Base-by-base conservation (phyloP, 208 protist species). In the Leishmania braziliensis region DNA sequence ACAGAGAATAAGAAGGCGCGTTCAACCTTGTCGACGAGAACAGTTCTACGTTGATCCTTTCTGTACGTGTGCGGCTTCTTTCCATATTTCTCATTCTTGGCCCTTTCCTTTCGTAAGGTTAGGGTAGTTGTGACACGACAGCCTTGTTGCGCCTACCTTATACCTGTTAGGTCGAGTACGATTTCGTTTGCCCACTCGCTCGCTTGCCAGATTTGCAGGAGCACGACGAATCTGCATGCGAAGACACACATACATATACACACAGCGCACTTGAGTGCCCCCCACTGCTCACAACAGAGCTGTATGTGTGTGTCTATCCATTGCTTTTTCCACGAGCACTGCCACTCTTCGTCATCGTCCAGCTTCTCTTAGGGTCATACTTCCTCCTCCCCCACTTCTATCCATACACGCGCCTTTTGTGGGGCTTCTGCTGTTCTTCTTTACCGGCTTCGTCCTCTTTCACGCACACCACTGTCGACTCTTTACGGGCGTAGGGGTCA, bases 381-480 rank as follows among this genome's bases (percentile, higher is more conserved):
- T 9, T 29, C 63, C 29, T 36, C 29, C 26, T 43, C 18, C 29
- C 63, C 63, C 29, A 46, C 23, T 18, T 36, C 5, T 14, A 72
- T 20, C 12, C 36, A 70, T 26, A 36, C n/a, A 70, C n/a, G 48
- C 33, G 10, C 65, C 23, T 54, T 73, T 71, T 73, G 9, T 20
- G 46, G 46, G 33, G 29, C 58, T 79, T 79, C 53, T 48, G 10
- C 56, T 76, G 29, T 69, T 50, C 77, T 53, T 69, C 48, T 60
- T 76, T 82, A 12, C 63, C 48, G 51, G 83, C 50, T 58, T 62
- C 23, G 68, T 33, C 26, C 12, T 29, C 20, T 60, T 84, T 58
- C 5, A 18, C 50, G 48, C 26, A 43, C 76, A 14, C 51, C 3
- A 50, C 54, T 85, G 78, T 71, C 26, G 75, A 79, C 73, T 66